Percentiles rank a stretch among this genome's conserved stretches.
phyloP scores from a whole-genome alignment of 2,329 filamentous ascomycete species.

The Colletotrichum zoysiae region DNA sequence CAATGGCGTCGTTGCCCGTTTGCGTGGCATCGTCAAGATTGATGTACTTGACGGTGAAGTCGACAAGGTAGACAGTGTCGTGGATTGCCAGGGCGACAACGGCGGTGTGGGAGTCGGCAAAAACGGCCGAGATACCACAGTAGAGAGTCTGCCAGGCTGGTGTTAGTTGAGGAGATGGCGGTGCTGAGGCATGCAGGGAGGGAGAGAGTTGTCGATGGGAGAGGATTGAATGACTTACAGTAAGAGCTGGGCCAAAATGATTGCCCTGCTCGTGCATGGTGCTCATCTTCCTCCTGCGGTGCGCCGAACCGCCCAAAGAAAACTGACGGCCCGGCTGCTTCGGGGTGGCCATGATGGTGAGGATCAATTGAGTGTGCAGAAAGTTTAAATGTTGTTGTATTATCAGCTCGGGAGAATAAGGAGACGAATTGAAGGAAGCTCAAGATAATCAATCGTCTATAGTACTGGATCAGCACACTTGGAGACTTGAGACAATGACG shows the following conservation, averaged over 20 bases:
- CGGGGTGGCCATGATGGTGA: slow-evolving; percentile 23
- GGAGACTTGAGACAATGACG: neutral
- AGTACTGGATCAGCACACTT: neutral
- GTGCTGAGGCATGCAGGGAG: neutral
- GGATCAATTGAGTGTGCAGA: neutral
- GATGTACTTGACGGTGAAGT: slow-evolving; percentile 76
- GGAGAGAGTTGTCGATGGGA: neutral
- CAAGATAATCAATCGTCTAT: neutral
- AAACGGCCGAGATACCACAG: slow-evolving; percentile 70
- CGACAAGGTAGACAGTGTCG: slow-evolving; percentile 80
- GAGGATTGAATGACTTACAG: slow-evolving; percentile 51
- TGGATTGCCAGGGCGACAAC: slow-evolving; percentile 77
- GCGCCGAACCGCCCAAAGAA: slow-evolving; percentile 58
- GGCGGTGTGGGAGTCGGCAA: slow-evolving; percentile 63
- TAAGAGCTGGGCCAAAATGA: slow-evolving; percentile 60
- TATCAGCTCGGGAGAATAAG: too few relatives aligned
- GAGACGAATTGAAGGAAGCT: neutral
- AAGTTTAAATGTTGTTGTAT: neutral
- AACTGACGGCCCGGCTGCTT: slow-evolving; percentile 53
- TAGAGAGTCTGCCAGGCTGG: slow-evolving; percentile 64
- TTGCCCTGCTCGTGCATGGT: slow-evolving; percentile 58
- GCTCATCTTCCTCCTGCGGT: slow-evolving; percentile 62
- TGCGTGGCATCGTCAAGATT: slow-evolving; percentile 56
- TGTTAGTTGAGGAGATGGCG: neutral
- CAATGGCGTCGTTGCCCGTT: slow-evolving; percentile 61